Percentiles rank a stretch among this genome's conserved stretches.
Evolutionary conservation across 345 rosid genomes (phyloP).

Genomic region (Salix suchowensis): DNA sequence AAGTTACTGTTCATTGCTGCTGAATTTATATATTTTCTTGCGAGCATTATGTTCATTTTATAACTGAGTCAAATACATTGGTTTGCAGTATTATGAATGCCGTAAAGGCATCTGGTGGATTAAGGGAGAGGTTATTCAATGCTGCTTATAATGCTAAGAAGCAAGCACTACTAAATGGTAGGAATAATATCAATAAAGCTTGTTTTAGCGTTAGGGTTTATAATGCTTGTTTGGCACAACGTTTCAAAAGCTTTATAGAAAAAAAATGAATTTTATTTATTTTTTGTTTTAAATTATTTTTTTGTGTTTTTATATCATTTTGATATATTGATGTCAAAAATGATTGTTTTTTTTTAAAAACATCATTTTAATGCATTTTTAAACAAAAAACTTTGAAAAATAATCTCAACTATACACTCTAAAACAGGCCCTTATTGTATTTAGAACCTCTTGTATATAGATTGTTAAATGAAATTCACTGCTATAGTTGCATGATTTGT

Average conservation of each 20-base stretch:
- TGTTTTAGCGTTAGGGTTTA: background rate
- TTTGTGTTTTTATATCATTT: too few relatives aligned
- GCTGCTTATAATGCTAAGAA: constrained; percentile 94
- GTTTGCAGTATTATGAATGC: constrained; percentile 70
- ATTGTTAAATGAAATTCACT: background rate
- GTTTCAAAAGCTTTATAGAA: too few relatives aligned
- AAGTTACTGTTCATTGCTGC: constrained; percentile 18
- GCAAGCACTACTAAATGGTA: constrained; percentile 86
- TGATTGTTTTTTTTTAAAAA: too few relatives aligned
- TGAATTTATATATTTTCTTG: constrained; percentile 15
- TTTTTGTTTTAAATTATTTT: too few relatives aligned
- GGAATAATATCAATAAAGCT: background rate
- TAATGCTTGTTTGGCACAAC: too few relatives aligned
- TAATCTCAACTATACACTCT: too few relatives aligned
- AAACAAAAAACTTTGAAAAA: too few relatives aligned
- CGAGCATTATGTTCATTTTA: constrained; percentile 3
- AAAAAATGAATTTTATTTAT: too few relatives aligned
- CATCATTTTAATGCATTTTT: too few relatives aligned
- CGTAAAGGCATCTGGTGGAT: constrained; percentile 74
- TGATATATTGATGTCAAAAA: too few relatives aligned
- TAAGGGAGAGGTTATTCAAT: constrained; percentile 81
- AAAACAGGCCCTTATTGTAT: background rate
- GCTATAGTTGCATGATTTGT: background rate
- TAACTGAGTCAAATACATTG: constrained; percentile 15
- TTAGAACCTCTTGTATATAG: background rate